These are phyloP conservation scores for Laguncularia racemosa DNA, from an alignment of 345 rosid species.

Conservation along the genomic window DNA sequence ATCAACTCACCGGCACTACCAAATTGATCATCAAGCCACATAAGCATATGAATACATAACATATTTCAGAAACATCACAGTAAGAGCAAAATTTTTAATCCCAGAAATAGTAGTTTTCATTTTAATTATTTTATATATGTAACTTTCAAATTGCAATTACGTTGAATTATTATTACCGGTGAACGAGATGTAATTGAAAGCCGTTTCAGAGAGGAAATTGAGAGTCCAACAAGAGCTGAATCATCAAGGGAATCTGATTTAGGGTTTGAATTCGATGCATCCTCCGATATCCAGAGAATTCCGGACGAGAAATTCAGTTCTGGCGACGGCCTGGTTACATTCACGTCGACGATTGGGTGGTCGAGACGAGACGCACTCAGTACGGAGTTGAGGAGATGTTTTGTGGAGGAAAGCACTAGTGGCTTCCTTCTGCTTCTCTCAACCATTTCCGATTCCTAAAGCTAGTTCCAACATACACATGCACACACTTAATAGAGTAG, in stretches of 20 bases:
- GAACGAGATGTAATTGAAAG: constrained; percentile 67
- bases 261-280: constrained; percentile 18
- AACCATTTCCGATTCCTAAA: constrained; percentile 28
- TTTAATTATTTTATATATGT: too few relatives aligned
- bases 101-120: too few relatives aligned
- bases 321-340: constrained; percentile 10
- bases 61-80: too few relatives aligned
- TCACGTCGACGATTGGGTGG: not conserved
- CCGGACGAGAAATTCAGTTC: constrained; percentile 47
- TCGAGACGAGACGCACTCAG: constrained; percentile 30
- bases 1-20: too few relatives aligned
- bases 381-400: constrained; percentile 48
- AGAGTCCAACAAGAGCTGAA: constrained; percentile 59
- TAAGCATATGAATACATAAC: too few relatives aligned
- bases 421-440: constrained; percentile 67
- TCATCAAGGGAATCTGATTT: constrained; percentile 47
- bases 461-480: not conserved
- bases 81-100: too few relatives aligned
- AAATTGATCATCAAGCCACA: too few relatives aligned
- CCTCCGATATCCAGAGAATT: constrained; percentile 45
- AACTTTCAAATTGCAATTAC: constrained; percentile 1
- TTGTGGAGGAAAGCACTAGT: constrained; percentile 76
- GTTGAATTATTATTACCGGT: constrained; percentile 31
- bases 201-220: constrained; percentile 57
- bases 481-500: too few relatives aligned